Percentiles rank a stretch among this genome's conserved stretches.
Conservation (phyloP, 2,329 filamentous ascomycete species). For the Colletotrichum lindemuthianum region DNA sequence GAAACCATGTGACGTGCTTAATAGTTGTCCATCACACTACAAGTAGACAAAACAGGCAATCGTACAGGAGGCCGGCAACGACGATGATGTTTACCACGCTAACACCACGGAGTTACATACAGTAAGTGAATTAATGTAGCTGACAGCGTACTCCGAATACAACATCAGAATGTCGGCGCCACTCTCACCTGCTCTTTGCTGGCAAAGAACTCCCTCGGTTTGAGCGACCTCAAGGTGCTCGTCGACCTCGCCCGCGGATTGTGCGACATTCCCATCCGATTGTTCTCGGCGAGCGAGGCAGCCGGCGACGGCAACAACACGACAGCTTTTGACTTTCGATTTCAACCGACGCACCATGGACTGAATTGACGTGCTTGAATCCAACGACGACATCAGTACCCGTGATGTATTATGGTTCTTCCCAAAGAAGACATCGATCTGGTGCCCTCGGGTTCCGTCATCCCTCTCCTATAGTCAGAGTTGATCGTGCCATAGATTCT, state of each 20-base stretch:
- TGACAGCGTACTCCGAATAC: no score
- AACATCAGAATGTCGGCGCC: conserved; percentile 23
- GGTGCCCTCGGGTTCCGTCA: no score
- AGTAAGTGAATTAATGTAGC: no score
- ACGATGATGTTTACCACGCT: no score
- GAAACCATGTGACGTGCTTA: no score
- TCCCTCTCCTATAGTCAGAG: conserved; percentile 32
- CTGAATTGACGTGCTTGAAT: conserved; percentile 42
- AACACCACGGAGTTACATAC: no score
- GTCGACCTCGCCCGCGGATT: conserved; percentile 33
- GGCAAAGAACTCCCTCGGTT: conserved; percentile 35
- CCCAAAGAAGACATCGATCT: conserved; percentile 10
- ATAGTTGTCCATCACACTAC: no score
- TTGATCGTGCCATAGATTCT: conserved; percentile 26
- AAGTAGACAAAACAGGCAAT: no score
- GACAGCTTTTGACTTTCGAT: conserved; percentile 42
- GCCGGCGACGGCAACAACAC: conserved; percentile 37
- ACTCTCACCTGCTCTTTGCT: conserved; percentile 26
- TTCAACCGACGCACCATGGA: conserved; percentile 47
- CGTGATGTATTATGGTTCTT: conserved; percentile 21
- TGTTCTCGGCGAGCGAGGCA: conserved; percentile 35
- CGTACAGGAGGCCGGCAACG: no score
- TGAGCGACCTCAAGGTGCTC: conserved; percentile 39
- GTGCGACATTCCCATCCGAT: conserved; percentile 7
- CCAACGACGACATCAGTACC: conserved; percentile 41